A percentile compares a stretch with the other conserved stretches of the same genome.
Evolutionary conservation across 2,329 filamentous ascomycete genomes (phyloP).

Genomic region (Xylaria sp.): DNA sequence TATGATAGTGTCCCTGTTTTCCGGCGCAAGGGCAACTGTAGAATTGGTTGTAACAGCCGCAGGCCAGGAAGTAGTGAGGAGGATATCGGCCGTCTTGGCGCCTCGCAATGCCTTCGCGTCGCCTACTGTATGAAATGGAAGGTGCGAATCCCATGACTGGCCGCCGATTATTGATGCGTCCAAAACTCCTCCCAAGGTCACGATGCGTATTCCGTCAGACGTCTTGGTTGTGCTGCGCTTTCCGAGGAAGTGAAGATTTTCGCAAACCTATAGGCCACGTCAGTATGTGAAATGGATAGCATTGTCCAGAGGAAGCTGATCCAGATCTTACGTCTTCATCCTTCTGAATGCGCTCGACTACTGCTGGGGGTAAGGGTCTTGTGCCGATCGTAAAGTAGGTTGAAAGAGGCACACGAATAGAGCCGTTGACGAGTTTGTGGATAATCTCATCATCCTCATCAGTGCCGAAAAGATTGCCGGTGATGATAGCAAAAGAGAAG

Average conservation of each 20-base stretch:
- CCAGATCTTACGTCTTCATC: constrained; percentile 65
- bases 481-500: constrained; percentile 86
- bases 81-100: constrained; percentile 83
- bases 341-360: constrained; percentile 78
- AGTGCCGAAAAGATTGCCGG: constrained; percentile 82
- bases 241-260: constrained; percentile 91
- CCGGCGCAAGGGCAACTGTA: constrained; percentile 66
- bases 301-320: background rate
- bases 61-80: constrained; percentile 90
- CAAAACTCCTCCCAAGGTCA: constrained; percentile 81
- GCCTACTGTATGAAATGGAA: constrained; percentile 79
- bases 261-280: constrained; percentile 68
- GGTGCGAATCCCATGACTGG: constrained; percentile 75
- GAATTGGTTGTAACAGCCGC: constrained; percentile 76
- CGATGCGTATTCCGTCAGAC: constrained; percentile 86
- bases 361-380: constrained; percentile 73
- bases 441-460: constrained; percentile 69
- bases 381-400: constrained; percentile 91
- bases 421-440: constrained; percentile 74
- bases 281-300: background rate
- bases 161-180: constrained; percentile 70
- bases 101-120: constrained; percentile 82
- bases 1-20: constrained; percentile 61
- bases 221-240: constrained; percentile 91
- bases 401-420: constrained; percentile 78